phyloP scores from a whole-genome alignment of 2,329 filamentous ascomycete species.

The Aschersonia sp. region DNA sequence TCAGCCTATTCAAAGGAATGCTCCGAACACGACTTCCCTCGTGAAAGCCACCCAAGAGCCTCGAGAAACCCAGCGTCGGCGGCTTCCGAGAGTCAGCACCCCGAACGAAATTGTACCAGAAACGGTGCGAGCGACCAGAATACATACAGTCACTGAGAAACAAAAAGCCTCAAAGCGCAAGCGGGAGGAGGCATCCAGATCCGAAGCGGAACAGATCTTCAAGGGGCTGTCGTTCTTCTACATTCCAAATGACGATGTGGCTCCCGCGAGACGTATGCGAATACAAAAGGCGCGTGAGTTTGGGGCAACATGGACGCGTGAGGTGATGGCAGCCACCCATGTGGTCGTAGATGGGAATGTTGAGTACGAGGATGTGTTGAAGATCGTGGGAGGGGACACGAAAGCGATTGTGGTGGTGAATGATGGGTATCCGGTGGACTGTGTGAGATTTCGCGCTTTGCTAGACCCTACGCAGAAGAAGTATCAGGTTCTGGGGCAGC shows the following conservation, averaged over 20 bases:
- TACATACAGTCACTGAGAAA: constrained; percentile 9
- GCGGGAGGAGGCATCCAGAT: constrained; percentile 19
- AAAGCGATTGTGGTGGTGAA: constrained; percentile 40
- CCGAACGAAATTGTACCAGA: constrained; percentile 15
- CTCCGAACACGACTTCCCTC: too few relatives aligned
- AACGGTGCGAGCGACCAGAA: constrained; percentile 15
- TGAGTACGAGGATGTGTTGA: constrained; percentile 47
- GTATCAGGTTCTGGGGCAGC: constrained; percentile 43
- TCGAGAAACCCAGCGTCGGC: too few relatives aligned
- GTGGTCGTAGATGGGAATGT: constrained; percentile 63
- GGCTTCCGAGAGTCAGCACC: neutral
- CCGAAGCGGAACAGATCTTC: constrained; percentile 44
- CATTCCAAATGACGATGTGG: constrained; percentile 66
- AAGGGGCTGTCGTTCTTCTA: constrained; percentile 55
- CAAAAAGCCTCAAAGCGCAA: constrained; percentile 24
- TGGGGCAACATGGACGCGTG: constrained; percentile 57
- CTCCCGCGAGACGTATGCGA: constrained; percentile 49
- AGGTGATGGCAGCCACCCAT: constrained; percentile 53
- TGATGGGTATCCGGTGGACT: constrained; percentile 55
- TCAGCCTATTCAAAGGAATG: too few relatives aligned
- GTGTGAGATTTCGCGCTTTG: constrained; percentile 41
- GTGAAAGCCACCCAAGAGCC: neutral
- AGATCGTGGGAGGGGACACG: constrained; percentile 17
- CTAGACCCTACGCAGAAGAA: constrained; percentile 43
- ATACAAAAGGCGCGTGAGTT: constrained; percentile 64